phyloP scores from a whole-genome alignment of 1,284 basidiomycete genomes.

The Ceratobasidium sp. region DNA sequence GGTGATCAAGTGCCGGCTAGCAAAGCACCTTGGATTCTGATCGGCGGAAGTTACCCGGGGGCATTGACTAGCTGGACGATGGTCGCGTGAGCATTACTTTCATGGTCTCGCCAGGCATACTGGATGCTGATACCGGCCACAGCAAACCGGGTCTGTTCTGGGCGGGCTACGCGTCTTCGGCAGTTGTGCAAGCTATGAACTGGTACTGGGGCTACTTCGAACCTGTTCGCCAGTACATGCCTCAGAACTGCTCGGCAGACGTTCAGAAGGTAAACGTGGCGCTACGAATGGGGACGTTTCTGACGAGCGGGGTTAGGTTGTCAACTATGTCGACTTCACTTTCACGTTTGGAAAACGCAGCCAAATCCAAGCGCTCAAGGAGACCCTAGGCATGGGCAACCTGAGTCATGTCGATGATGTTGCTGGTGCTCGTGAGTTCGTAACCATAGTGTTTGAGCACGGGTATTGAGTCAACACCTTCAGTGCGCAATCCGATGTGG shows the following conservation, averaged over 20 bases:
- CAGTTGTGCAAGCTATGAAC: slow-evolving; percentile 67
- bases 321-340: slow-evolving; percentile 68
- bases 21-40: slow-evolving; percentile 72
- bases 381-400: slow-evolving; percentile 66
- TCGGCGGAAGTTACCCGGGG: slow-evolving; percentile 72
- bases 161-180: slow-evolving; percentile 76
- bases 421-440: slow-evolving; percentile 64
- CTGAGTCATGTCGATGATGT: slow-evolving; percentile 74
- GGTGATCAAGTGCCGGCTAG: slow-evolving; percentile 67
- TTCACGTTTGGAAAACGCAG: slow-evolving; percentile 60
- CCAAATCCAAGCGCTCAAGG: slow-evolving; percentile 65
- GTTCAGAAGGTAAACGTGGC: slow-evolving; percentile 59
- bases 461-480: slow-evolving; percentile 45
- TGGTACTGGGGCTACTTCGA: slow-evolving; percentile 73
- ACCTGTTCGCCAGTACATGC: slow-evolving; percentile 74
- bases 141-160: slow-evolving; percentile 69
- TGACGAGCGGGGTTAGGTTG: slow-evolving; percentile 54
- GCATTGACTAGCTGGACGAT: slow-evolving; percentile 77
- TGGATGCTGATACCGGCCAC: slow-evolving; percentile 25
- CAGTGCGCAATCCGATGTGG: slow-evolving; percentile 66
- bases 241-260: slow-evolving; percentile 76
- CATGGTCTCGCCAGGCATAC: neutral
- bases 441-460: neutral
- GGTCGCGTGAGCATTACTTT: slow-evolving; percentile 64
- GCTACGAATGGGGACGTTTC: neutral